These are phyloP conservation scores for Cucurbita moschata DNA, from an alignment of 306 rosid species.

Conservation along the genomic window DNA sequence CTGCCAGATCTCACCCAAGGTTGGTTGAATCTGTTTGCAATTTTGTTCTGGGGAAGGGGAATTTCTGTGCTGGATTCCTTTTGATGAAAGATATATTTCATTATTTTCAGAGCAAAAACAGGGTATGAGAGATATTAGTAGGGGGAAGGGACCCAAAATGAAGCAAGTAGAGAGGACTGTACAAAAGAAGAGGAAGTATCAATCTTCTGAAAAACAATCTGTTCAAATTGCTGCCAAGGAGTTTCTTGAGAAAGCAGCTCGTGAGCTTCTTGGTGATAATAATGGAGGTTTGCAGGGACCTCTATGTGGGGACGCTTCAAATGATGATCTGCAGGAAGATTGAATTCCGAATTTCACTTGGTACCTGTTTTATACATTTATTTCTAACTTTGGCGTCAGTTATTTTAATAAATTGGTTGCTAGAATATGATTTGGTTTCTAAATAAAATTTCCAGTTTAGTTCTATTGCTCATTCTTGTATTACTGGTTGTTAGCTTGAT, in stretches of 20 bases:
- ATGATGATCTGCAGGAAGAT: conserved; percentile 14
- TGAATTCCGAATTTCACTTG: conserved; percentile 18
- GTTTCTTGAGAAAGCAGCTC: conserved; percentile 78
- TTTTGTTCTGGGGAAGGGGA: background rate
- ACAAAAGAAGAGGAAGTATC: conserved; percentile 71
- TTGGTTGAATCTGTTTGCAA: conserved; percentile 18
- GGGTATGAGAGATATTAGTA: conserved; percentile 55
- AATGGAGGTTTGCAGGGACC: conserved; percentile 60
- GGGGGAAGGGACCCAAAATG: conserved; percentile 37
- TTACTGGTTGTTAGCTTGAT: background rate
- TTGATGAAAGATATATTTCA: conserved; percentile 8
- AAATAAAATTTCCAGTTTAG: background rate
- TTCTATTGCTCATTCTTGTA: background rate
- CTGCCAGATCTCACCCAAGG: conserved; percentile 80
- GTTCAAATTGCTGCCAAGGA: conserved; percentile 69
- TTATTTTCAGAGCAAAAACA: conserved; percentile 47
- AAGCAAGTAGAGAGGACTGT: conserved; percentile 31
- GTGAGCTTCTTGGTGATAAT: conserved; percentile 60
- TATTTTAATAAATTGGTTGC: background rate
- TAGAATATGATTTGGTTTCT: background rate
- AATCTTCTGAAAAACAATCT: conserved; percentile 48
- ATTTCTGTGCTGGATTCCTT: background rate
- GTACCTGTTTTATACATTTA: background rate
- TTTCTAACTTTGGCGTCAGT: background rate
- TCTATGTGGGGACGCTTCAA: conserved; percentile 25